Evolutionary conservation across 192 early-diverging fungal genomes (phyloP).

Genomic region (Linnemannia zychae): DNA sequence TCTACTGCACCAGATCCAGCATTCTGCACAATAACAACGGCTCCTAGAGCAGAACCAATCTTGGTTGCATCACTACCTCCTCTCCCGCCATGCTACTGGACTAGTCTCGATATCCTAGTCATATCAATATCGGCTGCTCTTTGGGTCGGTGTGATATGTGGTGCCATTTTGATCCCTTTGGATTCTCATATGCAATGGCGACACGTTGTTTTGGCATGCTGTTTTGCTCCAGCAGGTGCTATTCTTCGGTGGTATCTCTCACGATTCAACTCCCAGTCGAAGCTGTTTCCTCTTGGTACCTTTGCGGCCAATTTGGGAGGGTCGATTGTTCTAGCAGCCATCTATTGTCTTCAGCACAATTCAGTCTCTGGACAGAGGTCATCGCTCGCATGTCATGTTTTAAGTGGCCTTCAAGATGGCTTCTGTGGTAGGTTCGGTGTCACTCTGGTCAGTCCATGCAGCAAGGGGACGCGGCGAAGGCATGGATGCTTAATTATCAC

Average conservation of each 20-base stretch:
- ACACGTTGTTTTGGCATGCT: conserved; percentile 56
- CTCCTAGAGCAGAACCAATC: neutral
- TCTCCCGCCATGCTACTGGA: conserved; percentile 26
- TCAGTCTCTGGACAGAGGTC: conserved; percentile 23
- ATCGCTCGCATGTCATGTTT: conserved; percentile 46
- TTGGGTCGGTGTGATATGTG: conserved; percentile 57
- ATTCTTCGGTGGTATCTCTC: conserved; percentile 66
- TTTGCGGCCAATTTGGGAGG: conserved; percentile 65
- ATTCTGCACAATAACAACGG: neutral
- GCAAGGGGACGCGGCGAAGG: too few relatives aligned
- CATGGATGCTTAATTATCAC: too few relatives aligned
- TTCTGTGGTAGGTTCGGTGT: conserved; percentile 68
- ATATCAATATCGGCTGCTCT: conserved; percentile 8
- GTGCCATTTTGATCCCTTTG: conserved; percentile 38
- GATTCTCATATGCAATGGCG: conserved; percentile 22
- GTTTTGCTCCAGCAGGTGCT: conserved; percentile 66
- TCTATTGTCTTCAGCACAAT: conserved; percentile 57
- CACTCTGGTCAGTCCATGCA: too few relatives aligned
- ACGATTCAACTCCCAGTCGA: conserved; percentile 49
- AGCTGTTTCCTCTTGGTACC: conserved; percentile 64
- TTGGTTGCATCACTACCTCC: neutral
- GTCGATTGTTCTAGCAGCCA: conserved; percentile 56
- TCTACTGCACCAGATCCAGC: neutral
- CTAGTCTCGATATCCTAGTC: conserved; percentile 10
- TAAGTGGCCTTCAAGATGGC: conserved; percentile 63